Base-by-base conservation (phyloP, 1,139 yeast genomes). In the Kodamaea suecica region DNA sequence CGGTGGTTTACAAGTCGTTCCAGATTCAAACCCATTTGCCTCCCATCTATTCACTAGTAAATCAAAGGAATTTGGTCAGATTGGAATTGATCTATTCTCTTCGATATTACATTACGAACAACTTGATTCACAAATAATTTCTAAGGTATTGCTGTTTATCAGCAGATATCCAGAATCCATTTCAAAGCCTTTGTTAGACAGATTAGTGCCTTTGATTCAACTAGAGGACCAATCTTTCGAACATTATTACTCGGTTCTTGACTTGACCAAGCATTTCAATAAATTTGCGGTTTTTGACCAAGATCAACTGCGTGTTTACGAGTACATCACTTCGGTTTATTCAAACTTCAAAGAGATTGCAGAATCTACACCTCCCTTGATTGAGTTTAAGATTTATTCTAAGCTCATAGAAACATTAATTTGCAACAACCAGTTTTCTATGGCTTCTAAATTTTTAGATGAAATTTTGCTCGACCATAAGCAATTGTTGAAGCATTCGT, bases 401-500 rank as follows among this genome's bases (percentile, higher is more conserved):
- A 55, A 64, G 29, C 54, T 79, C 41, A 63, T 81, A 24, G 66
- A 76, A 28, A 65, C 80, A 1, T 61, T 81, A 37, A 64, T 78
- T 6, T 59, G 61, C 39, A 73, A 75, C 30, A 70, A 70, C 29
- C 74, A 78, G 44, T 45, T 67, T 27, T 60, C 64, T 4, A 47
- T 69, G 24, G 80, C 87, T 1, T 69, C 81, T 0, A 66, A 71
- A 42, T 70, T 80, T 37, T 59, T 83, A 47, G 84, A 81, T 39
- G 55, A 59, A 14, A 59, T 70, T 11, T 52, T 69, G 31, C 31
- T 51, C 0, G 65, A 64, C 31, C 66, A 53, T 45, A 61, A 58
- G 40, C 33, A 39, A 2, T 38, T 52, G 4, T 44, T 52, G 29
- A 38, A 37, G 6, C 39, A 25, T 4, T n/a, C 26, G 10, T 23